These are phyloP conservation scores for Kodamaea hsintzibuensis DNA, from an alignment of 805 yeast species.

Conservation along the genomic window DNA sequence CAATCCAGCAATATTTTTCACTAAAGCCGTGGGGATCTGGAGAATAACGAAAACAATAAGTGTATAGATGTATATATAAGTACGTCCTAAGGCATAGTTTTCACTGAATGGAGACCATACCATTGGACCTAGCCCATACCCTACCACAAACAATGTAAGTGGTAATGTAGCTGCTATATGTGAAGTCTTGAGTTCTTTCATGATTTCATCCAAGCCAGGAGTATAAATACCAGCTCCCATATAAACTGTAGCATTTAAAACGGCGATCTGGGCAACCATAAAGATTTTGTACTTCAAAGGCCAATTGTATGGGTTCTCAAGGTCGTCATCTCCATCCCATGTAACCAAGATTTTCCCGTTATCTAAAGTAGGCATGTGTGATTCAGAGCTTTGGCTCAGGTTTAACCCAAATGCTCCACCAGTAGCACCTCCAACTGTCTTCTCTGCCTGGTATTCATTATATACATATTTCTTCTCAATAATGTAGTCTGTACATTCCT, in stretches of 20 bases:
- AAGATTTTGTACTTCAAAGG: conserved; percentile 38
- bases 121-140: conserved; percentile 64
- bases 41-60: conserved; percentile 44
- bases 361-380: background rate
- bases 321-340: conserved; percentile 49
- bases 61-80: conserved; percentile 48
- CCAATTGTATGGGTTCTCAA: conserved; percentile 62
- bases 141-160: conserved; percentile 55
- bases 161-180: conserved; percentile 46
- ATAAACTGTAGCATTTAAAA: conserved; percentile 52
- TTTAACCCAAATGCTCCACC: no score
- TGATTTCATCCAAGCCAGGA: conserved; percentile 49
- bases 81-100: conserved; percentile 53
- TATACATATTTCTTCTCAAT: no score
- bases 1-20: conserved; percentile 51
- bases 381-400: no score
- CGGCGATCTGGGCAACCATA: conserved; percentile 39
- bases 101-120: conserved; percentile 61
- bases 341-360: conserved; percentile 17
- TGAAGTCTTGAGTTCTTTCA: conserved; percentile 31
- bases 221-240: conserved; percentile 60
- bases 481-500: no score
- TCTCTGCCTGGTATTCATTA: no score
- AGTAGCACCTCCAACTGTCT: no score
- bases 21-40: conserved; percentile 39